Conservation (phyloP, 192 early-diverging fungal species). For the Podila epigama region DNA sequence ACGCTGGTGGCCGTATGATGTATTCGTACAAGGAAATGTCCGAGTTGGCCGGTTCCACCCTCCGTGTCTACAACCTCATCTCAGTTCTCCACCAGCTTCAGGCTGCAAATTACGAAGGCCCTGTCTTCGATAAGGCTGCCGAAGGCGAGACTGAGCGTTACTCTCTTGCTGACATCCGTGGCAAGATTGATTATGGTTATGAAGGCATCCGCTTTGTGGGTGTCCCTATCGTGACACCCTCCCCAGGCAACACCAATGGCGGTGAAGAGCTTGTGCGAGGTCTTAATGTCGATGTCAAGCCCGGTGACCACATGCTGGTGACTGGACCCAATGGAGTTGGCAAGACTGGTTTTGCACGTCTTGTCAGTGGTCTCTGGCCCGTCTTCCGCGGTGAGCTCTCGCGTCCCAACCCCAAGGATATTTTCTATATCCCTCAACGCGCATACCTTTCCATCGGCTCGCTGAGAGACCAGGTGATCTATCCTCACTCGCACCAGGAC, state of each 20-base stretch:
- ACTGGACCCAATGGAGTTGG: constrained; percentile 96
- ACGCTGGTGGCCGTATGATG: constrained; percentile 97
- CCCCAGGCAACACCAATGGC: constrained; percentile 57
- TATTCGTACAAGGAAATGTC: constrained; percentile 94
- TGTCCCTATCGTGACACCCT: constrained; percentile 91
- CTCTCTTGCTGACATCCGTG: constrained; percentile 62
- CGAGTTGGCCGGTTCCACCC: constrained; percentile 90
- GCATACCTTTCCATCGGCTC: constrained; percentile 94
- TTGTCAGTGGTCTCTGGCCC: constrained; percentile 95
- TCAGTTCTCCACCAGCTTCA: constrained; percentile 84
- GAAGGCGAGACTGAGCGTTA: constrained; percentile 39
- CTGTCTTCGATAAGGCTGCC: constrained; percentile 3
- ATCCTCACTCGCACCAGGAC: constrained; percentile 88
- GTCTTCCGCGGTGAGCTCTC: constrained; percentile 77
- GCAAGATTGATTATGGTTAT: constrained; percentile 60
- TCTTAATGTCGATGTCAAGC: constrained; percentile 78
- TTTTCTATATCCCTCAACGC: constrained; percentile 99
- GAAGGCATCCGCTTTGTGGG: constrained; percentile 84
- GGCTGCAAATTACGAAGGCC: constrained; percentile 60
- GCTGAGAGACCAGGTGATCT: constrained; percentile 96
- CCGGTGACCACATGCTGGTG: constrained; percentile 91
- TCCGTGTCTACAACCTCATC: constrained; percentile 86
- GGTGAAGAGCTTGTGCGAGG: constrained; percentile 88
- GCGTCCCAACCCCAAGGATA: constrained; percentile 77
- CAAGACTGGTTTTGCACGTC: constrained; percentile 92